Percentiles rank a stretch among this genome's conserved stretches.
These are phyloP conservation scores for Yamadazyma membranifaciens DNA, from an alignment of 1,139 yeast genomes.

Conservation along the genomic window DNA sequence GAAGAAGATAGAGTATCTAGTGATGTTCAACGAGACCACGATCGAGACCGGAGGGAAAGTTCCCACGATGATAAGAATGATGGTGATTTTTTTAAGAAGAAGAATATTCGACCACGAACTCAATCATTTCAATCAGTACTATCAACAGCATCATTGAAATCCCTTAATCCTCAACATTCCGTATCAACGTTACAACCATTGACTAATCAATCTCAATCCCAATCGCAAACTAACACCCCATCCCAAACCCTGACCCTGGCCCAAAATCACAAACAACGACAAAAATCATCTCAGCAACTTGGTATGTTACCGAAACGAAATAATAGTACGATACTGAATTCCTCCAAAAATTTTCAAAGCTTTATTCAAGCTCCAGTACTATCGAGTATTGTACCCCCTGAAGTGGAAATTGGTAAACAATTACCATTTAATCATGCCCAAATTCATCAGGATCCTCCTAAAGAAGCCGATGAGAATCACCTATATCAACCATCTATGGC, in stretches of 20 bases:
- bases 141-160: conserved; percentile 57
- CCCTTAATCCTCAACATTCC: conserved; percentile 25
- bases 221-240: too few species aligned
- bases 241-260: too few species aligned
- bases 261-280: too few species aligned
- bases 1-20: not conserved
- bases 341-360: conserved; percentile 42
- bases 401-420: conserved; percentile 43
- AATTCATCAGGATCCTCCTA: not conserved
- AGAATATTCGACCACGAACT: conserved; percentile 51
- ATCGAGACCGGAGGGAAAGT: conserved; percentile 1
- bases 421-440: conserved; percentile 28
- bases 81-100: conserved; percentile 44
- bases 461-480: not conserved
- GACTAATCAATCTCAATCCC: too few species aligned
- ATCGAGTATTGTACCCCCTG: conserved; percentile 34
- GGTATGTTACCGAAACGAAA: conserved; percentile 16
- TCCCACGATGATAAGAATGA: conserved; percentile 3
- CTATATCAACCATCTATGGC: too few species aligned
- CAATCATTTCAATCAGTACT: conserved; percentile 67
- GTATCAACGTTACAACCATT: conserved; percentile 10
- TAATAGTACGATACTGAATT: conserved; percentile 21
- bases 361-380: conserved; percentile 50
- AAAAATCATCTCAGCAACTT: too few species aligned
- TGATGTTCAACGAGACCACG: not conserved